Conservation (phyloP, 2,329 filamentous ascomycete genomes). For the Tolypocladium ovalisporum region DNA sequence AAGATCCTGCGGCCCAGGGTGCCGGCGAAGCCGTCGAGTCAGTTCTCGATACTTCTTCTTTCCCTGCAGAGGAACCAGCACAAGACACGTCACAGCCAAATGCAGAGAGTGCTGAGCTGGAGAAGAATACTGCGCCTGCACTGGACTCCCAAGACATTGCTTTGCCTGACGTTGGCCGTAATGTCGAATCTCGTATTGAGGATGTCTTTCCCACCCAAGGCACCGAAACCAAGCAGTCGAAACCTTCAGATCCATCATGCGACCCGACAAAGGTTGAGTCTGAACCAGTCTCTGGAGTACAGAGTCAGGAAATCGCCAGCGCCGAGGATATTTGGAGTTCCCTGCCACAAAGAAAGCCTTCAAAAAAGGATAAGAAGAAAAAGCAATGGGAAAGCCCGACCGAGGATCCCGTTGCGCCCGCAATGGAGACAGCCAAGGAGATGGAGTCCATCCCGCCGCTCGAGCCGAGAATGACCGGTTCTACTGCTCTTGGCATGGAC, state of each 20-base stretch:
- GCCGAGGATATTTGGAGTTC: neutral
- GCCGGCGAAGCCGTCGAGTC: neutral
- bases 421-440: neutral
- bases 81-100: neutral
- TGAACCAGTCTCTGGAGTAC: neutral
- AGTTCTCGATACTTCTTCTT: neutral
- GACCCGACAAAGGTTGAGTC: neutral
- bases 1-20: neutral
- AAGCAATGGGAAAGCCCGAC: conserved; percentile 3
- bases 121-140: neutral
- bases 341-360: conserved; percentile 7
- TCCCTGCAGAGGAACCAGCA: neutral
- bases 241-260: neutral
- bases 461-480: neutral
- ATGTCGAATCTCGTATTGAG: neutral
- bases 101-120: neutral
- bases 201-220: neutral
- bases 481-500: neutral
- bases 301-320: neutral
- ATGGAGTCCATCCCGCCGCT: neutral
- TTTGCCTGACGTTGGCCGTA: neutral
- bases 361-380: conserved; percentile 18
- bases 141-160: neutral
- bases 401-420: neutral
- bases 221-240: neutral